Base-by-base conservation (phyloP, 2,329 filamentous ascomycete species). In the Gliomastix tumulicola region DNA sequence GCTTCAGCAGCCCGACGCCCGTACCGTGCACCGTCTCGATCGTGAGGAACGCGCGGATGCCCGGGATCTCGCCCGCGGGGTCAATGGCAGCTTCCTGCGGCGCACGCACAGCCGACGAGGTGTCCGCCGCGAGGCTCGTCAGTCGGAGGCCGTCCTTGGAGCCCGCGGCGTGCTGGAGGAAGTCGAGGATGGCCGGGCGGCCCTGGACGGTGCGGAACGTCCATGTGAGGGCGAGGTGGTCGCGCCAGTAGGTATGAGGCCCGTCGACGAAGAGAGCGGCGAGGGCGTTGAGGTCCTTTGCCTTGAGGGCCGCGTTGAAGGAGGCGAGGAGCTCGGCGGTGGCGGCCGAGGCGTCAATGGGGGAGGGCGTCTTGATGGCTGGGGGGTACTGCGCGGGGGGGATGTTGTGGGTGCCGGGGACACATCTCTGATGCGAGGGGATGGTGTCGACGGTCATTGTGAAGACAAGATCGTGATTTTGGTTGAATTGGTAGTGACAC, bases 21-120 rank as follows among this genome's bases (percentile, higher is more conserved):
- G 46, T 44, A 0, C 80, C 80, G 2, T 74, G 45, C 6, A 62
- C 56, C 0, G 73, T 80, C 4, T 71, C 63, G 16, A 79, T 57
- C 0, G 53, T 65, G 34, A 81, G 56, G 45, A 77, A 81, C 40
- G 74, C 73, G 34, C 72, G 64, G 0, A 86, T 58, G 3, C 74
- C 74, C 22, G 59, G 61, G 11, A 67, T 66, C 16, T 62, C 56
- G n/a, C 64, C 68, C 3, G 60, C 53, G 0, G 55, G 62, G 45
- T 80, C 76, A 5, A 83, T 62, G 0, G 66, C 53, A 0, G 57
- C 50, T 2, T 64, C 40, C 23, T 60, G 55, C 0, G 76, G 74
- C 1, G 61, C 51, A 7, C 64, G 60, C n/a, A 60, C 56, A 0
- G 63, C 46, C 0, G 65, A 57, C n/a, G 62, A 66, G 1, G 55